Percentiles rank a stretch among this genome's conserved stretches.
phyloP scores from a whole-genome alignment of 2,329 filamentous ascomycete genomes.

The Onygena corvina region DNA sequence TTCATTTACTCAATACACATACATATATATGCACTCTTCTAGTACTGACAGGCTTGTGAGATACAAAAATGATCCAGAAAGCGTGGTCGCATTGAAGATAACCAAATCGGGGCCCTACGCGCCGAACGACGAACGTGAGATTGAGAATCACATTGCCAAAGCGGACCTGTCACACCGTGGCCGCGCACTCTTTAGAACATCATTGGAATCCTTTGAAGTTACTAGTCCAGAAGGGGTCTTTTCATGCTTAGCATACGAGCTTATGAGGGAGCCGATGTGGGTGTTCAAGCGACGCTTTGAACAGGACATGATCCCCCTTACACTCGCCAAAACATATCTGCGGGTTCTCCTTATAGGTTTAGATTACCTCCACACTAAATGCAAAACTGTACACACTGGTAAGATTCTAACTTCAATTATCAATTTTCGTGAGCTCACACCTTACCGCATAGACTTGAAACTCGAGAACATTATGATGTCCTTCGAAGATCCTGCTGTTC shows the following conservation, averaged over 20 bases:
- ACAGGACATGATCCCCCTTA: constrained; percentile 17
- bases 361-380: constrained; percentile 31
- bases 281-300: constrained; percentile 19
- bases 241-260: constrained; percentile 25
- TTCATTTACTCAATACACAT: neutral
- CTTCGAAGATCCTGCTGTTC: constrained; percentile 11
- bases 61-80: constrained; percentile 9
- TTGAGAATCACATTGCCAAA: constrained; percentile 19
- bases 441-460: constrained; percentile 11
- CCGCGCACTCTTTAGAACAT: constrained; percentile 19
- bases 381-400: constrained; percentile 31
- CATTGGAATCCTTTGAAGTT: constrained; percentile 20
- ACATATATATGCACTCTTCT: neutral
- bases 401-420: neutral
- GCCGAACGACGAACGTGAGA: constrained; percentile 17
- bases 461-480: constrained; percentile 14
- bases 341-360: constrained; percentile 27
- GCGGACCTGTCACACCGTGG: constrained; percentile 20
- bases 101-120: constrained; percentile 5
- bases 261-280: constrained; percentile 26
- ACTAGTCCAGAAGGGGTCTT: constrained; percentile 19
- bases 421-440: neutral
- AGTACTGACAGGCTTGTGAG: neutral
- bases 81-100: constrained; percentile 13
- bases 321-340: constrained; percentile 22